phyloP scores from a whole-genome alignment of 1,139 yeast genomes.

The Taphrina flavorubra region DNA sequence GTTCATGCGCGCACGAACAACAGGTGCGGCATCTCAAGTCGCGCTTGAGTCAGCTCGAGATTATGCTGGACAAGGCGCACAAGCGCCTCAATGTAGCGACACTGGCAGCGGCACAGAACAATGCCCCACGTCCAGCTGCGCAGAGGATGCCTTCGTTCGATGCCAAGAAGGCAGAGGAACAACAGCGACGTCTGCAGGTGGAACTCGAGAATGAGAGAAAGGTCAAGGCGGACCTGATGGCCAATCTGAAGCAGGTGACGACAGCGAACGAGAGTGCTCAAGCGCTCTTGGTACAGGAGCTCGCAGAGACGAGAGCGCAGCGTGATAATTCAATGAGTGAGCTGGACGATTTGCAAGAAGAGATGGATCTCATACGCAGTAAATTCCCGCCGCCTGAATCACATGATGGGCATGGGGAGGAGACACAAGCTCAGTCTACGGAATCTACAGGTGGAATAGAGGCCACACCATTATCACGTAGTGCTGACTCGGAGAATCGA shows the following conservation, averaged over 20 bases:
- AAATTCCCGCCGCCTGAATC: background rate
- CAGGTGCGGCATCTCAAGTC: constrained; percentile 38
- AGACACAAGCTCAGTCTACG: background rate
- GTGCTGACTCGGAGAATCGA: background rate
- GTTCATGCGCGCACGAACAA: constrained; percentile 30
- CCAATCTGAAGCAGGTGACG: constrained; percentile 29
- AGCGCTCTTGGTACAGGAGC: constrained; percentile 23
- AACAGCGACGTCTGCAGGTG: constrained; percentile 7
- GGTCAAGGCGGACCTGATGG: constrained; percentile 36
- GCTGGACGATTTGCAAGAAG: constrained; percentile 29
- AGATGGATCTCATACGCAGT: constrained; percentile 14
- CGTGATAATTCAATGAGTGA: constrained; percentile 11
- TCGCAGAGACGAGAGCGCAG: constrained; percentile 12
- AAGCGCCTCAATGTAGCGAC: constrained; percentile 17
- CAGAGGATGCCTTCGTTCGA: constrained; percentile 10
- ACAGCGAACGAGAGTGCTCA: constrained; percentile 13
- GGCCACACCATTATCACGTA: background rate
- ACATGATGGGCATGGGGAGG: background rate
- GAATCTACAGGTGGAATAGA: background rate
- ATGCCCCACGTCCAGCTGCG: background rate
- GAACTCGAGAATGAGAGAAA: constrained; percentile 28
- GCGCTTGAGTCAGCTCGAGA: constrained; percentile 37
- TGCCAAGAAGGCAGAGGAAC: constrained; percentile 14
- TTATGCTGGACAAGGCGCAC: constrained; percentile 33
- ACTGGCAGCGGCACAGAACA: constrained; percentile 4